Conservation (phyloP, 345 rosid genomes). For the Gossypium bickii region DNA sequence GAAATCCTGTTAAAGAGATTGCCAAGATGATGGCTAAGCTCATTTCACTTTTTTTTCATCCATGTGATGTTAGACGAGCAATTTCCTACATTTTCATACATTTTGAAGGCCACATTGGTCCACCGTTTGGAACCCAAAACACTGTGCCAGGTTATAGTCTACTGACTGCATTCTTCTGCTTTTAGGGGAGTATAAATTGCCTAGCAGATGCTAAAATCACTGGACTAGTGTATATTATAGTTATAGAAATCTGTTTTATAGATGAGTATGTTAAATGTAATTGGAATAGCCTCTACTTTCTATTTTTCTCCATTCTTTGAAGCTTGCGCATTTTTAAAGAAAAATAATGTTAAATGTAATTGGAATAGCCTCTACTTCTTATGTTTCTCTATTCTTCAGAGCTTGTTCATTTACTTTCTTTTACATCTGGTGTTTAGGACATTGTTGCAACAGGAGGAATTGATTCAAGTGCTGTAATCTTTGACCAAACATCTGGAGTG, state of each 20-base stretch:
- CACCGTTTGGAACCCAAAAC: not conserved
- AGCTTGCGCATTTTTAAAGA: not conserved
- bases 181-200: not conserved
- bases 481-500: slow-evolving; percentile 86
- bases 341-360: not conserved
- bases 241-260: not conserved
- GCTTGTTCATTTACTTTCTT: slow-evolving; percentile 4
- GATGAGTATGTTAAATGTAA: not conserved
- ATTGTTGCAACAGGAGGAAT: slow-evolving; percentile 88
- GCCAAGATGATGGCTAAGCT: not conserved
- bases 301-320: not conserved
- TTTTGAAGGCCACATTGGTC: not conserved
- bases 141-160: not conserved
- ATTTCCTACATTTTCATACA: not conserved
- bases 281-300: not conserved
- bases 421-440: slow-evolving; percentile 44
- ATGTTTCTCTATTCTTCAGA: slow-evolving; percentile 11
- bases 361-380: not conserved
- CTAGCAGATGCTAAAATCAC: not conserved
- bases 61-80: not conserved
- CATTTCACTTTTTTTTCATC: not conserved
- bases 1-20: not conserved
- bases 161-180: not conserved
- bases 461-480: slow-evolving; percentile 75
- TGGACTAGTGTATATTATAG: not conserved